Evolutionary conservation across 768 basidiomycete genomes (phyloP), one percentile per base, ranked within the genome.

Genomic region (Lactarius trivialis): DNA sequence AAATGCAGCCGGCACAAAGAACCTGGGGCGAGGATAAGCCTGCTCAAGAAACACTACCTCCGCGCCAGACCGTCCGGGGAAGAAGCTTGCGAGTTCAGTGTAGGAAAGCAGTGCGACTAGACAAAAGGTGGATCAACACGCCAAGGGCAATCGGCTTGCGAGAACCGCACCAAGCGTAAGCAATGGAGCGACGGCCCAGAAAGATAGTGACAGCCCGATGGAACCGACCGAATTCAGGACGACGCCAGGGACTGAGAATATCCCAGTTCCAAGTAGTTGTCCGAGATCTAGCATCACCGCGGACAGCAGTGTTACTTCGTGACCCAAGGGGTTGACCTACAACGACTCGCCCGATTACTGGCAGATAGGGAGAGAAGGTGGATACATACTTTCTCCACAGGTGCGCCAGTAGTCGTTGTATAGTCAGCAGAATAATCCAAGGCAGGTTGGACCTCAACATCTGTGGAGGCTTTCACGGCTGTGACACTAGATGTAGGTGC

Each of bases 21-120:
- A 77, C 43, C 68, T 73, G 1, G 79, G 78, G 55, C 73, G 70
- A 12, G 76, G 77, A 63, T 77, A 80, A 2, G 78, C 78, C 72
- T 68, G 67, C 28, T 79, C 77, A 15, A 80, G 71, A 58, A 79
- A 81, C 3, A 76, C 80, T 7, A 81, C 79, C 62, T 80, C 77
- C 9, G 77, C 81, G 7, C 80, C 80, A 8, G 79, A 78, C 17
- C 81, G 74, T 56, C 77, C 72, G 14, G 81, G 81, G 65, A 80
- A 81, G 69, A 78, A 78, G 37, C 76, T 73, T 1, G 77, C 75
- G 34, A 77, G 76, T 67, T 81, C 80, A 15, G 78, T 72, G 61
- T 76, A 81, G 9, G 60, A 58, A 17, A 60, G 41, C 36, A 65
- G 37, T 3, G 64, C 54, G 24, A 56, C 63, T 67, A 37, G n/a